Conservation (phyloP, 257 asterid species). For the Solanum ossicruentum region DNA sequence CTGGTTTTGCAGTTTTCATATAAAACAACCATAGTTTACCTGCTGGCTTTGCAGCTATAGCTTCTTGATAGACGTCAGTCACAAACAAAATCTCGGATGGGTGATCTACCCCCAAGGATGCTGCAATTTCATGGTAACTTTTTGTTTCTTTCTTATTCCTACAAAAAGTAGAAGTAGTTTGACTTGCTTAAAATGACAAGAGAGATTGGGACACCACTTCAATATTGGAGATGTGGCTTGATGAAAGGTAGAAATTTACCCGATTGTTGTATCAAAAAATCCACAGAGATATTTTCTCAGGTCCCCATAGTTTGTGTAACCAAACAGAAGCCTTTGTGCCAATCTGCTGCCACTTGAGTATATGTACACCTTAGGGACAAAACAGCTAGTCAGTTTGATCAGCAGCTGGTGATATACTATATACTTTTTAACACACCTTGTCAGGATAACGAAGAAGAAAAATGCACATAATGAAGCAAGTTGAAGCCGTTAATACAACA, state of each 20-base stretch:
- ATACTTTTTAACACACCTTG: background rate
- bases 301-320: slow-evolving; percentile 76
- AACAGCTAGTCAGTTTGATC: background rate
- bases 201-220: background rate
- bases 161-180: slow-evolving; percentile 1
- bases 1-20: background rate
- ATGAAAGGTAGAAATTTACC: slow-evolving; percentile 32
- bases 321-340: slow-evolving; percentile 94
- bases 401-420: background rate
- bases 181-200: background rate
- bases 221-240: background rate
- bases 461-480: background rate
- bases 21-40: slow-evolving; percentile 25
- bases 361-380: slow-evolving; percentile 62
- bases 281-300: slow-evolving; percentile 73
- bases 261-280: slow-evolving; percentile 80
- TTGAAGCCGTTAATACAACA: background rate
- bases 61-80: slow-evolving; percentile 89
- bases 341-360: slow-evolving; percentile 98
- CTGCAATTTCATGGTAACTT: slow-evolving; percentile 65
- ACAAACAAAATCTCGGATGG: slow-evolving; percentile 72
- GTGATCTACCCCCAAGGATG: slow-evolving; percentile 72
- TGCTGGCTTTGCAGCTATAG: slow-evolving; percentile 89
- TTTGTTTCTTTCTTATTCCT: slow-evolving; percentile 82
- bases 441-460: background rate